A percentile compares a stretch with the other conserved stretches of the same genome.
Evolutionary conservation across 2,329 filamentous ascomycete species (phyloP).

Genomic region (Alternaria atra): DNA sequence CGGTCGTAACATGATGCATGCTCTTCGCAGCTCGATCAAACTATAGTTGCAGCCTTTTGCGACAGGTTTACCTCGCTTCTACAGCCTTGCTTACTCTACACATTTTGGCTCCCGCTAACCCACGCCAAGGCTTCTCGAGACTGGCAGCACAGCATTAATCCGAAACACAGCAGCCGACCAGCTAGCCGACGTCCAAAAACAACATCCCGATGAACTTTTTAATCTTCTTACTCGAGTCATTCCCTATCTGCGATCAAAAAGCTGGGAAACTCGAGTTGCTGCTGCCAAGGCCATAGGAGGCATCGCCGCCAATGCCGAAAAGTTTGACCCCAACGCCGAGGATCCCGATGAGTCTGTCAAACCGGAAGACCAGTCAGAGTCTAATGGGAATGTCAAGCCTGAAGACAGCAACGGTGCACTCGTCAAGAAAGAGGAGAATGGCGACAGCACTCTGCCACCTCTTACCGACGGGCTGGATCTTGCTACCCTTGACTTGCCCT

Average conservation of each 20-base stretch:
- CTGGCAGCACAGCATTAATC: slow-evolving; percentile 93
- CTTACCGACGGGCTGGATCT: slow-evolving; percentile 74
- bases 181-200: slow-evolving; percentile 96
- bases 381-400: slow-evolving; percentile 63
- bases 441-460: slow-evolving; percentile 51
- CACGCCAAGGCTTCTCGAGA: slow-evolving; percentile 82
- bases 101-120: slow-evolving; percentile 32
- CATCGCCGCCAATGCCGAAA: slow-evolving; percentile 87
- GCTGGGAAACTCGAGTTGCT: slow-evolving; percentile 95
- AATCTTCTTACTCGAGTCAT: slow-evolving; percentile 92
- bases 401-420: slow-evolving; percentile 58
- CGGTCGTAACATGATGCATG: slow-evolving; percentile 7
- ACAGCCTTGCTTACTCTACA: background rate
- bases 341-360: slow-evolving; percentile 70
- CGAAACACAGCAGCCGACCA: slow-evolving; percentile 97
- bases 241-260: slow-evolving; percentile 93
- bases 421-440: slow-evolving; percentile 62
- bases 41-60: background rate
- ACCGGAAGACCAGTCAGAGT: slow-evolving; percentile 55
- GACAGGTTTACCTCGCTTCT: background rate
- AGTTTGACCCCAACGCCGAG: slow-evolving; percentile 84
- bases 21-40: background rate
- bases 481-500: slow-evolving; percentile 77
- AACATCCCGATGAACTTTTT: slow-evolving; percentile 96
- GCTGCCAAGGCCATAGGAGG: slow-evolving; percentile 93